These are phyloP conservation scores for Phytopythium mirpurense DNA, from an alignment of 352 stramenopile species.

Conservation along the genomic window DNA sequence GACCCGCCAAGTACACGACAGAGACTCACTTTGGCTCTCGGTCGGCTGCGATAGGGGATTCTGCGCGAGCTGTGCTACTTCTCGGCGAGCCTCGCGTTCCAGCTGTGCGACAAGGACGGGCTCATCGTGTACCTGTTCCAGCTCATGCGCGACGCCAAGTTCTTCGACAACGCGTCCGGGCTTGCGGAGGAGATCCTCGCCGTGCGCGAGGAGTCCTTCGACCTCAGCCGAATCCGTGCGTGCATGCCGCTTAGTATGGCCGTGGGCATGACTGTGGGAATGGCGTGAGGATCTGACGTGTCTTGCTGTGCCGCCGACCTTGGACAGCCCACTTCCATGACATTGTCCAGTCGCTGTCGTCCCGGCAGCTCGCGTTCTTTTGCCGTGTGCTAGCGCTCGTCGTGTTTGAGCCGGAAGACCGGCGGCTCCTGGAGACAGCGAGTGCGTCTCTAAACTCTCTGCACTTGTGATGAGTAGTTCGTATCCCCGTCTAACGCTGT, in stretches of 20 bases:
- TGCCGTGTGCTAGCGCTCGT: conserved; percentile 94
- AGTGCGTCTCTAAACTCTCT: conserved; percentile 29
- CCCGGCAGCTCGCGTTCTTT: conserved; percentile 93
- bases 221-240: conserved; percentile 76
- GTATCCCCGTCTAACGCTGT: conserved; percentile 8
- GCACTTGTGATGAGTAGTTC: conserved; percentile 1
- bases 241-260: no score
- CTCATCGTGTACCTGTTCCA: conserved; percentile 94
- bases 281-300: not conserved
- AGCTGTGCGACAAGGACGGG: conserved; percentile 76
- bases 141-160: conserved; percentile 82
- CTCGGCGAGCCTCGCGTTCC: conserved; percentile 50
- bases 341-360: conserved; percentile 87
- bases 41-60: conserved; percentile 49
- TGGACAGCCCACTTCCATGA: conserved; percentile 84
- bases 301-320: not conserved
- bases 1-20: no score
- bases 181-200: conserved; percentile 93
- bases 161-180: conserved; percentile 88
- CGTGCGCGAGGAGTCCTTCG: conserved; percentile 72
- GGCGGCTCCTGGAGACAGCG: conserved; percentile 88
- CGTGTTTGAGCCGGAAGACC: conserved; percentile 94
- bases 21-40: no score
- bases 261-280: not conserved
- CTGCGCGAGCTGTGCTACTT: conserved; percentile 84